Evolutionary conservation across 352 stramenopile species (phyloP).

Genomic region (Phytophthora syringae): DNA sequence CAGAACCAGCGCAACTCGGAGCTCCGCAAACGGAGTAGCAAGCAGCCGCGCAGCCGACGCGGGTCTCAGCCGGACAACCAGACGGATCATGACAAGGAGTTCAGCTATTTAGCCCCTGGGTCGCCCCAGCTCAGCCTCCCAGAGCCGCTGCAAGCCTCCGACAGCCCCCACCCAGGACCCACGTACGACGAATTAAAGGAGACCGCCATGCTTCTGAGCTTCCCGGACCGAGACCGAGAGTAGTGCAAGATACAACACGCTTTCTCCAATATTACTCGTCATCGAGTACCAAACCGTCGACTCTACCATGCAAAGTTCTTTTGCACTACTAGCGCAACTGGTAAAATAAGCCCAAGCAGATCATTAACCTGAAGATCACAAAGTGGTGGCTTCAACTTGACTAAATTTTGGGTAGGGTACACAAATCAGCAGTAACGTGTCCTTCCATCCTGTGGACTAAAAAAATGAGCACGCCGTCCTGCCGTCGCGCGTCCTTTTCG

Average conservation of each 20-base stretch:
- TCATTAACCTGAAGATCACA: background rate
- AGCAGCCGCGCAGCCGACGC: slow-evolving; percentile 20
- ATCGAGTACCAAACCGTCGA: background rate
- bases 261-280: background rate
- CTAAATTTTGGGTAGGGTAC: background rate
- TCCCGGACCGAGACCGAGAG: slow-evolving; percentile 31
- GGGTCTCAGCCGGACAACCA: slow-evolving; percentile 17
- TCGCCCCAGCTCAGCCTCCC: slow-evolving; percentile 28
- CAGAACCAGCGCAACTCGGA: slow-evolving; percentile 77
- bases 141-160: slow-evolving; percentile 35
- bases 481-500: slow-evolving; percentile 20
- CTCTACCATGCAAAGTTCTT: background rate
- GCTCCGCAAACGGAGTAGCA: slow-evolving; percentile 46
- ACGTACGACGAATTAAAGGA: slow-evolving; percentile 45
- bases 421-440: background rate
- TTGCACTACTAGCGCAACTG: background rate
- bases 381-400: background rate
- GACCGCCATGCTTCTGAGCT: slow-evolving; percentile 41
- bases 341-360: too few relatives aligned
- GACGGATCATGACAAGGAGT: slow-evolving; percentile 1
- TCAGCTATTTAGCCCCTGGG: background rate
- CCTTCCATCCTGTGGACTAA: background rate
- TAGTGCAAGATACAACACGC: background rate
- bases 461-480: slow-evolving; percentile 1
- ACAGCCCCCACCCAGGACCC: slow-evolving; percentile 29